phyloP scores from a whole-genome alignment of 371 early-diverging fungal species.

The Catenaria anguillulae region DNA sequence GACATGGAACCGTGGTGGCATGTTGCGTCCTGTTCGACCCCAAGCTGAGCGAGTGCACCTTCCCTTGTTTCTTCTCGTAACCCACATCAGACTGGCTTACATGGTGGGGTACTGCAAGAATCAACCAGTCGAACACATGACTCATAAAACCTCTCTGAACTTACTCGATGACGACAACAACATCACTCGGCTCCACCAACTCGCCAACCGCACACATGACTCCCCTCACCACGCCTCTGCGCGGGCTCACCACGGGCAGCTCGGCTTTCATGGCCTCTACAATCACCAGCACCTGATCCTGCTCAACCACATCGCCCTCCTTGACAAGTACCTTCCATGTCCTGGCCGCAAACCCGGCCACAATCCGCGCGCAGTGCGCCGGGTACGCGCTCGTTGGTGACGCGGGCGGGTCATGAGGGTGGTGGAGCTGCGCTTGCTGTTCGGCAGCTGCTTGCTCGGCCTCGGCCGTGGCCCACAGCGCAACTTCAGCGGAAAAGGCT shows the following conservation, averaged over 20 bases:
- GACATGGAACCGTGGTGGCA: too few species aligned
- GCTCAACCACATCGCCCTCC: constrained; percentile 64
- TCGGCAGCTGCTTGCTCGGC: too few species aligned
- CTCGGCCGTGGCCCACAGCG: neutral
- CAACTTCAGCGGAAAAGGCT: neutral
- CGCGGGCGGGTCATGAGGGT: too few species aligned
- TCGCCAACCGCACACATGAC: neutral
- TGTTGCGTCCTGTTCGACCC: too few species aligned
- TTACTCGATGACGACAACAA: neutral
- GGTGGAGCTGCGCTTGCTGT: too few species aligned
- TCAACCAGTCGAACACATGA: neutral
- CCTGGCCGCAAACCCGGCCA: neutral
- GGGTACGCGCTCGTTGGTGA: too few species aligned
- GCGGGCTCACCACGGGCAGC: neutral
- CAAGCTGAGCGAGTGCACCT: too few species aligned
- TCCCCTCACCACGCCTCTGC: neutral
- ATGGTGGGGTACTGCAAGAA: too few species aligned
- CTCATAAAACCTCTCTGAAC: too few species aligned
- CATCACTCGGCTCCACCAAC: neutral
- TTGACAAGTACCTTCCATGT: constrained; percentile 30
- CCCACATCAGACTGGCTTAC: too few species aligned
- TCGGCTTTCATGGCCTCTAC: constrained; percentile 88
- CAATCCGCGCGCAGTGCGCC: neutral
- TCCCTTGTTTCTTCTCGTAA: too few species aligned
- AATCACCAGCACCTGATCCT: constrained; percentile 72